phyloP scores from a whole-genome alignment of 768 basidiomycete species.

The Tulasnella calospora region DNA sequence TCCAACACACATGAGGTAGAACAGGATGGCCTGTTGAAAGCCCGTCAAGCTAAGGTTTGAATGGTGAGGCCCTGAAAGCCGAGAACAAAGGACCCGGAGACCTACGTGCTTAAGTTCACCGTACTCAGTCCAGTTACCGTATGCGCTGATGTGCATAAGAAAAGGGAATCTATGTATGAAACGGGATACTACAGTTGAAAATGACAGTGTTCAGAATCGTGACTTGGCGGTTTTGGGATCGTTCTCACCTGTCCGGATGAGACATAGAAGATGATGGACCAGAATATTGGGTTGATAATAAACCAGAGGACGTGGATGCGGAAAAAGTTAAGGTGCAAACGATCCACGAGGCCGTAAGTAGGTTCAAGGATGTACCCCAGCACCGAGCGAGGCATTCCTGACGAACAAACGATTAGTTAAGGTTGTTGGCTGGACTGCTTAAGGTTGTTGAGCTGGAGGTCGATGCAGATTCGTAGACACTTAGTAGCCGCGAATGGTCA shows the following conservation, averaged over 20 bases:
- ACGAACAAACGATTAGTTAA: background rate
- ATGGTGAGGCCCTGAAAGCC: background rate
- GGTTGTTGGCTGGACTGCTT: background rate
- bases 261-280: conserved; percentile 79
- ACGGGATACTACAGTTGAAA: background rate
- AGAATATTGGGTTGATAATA: conserved; percentile 71
- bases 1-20: conserved; percentile 73
- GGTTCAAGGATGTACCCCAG: background rate
- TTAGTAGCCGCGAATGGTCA: background rate
- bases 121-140: conserved; percentile 51
- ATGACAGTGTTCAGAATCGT: background rate
- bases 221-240: background rate
- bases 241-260: conserved; percentile 53
- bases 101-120: conserved; percentile 30
- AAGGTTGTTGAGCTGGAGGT: background rate
- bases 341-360: conserved; percentile 8
- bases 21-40: conserved; percentile 40
- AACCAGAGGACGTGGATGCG: conserved; percentile 46
- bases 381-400: background rate
- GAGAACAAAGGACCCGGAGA: background rate
- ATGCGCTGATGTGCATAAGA: conserved; percentile 71
- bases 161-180: conserved; percentile 45
- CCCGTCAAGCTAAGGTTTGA: conserved; percentile 27
- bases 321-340: conserved; percentile 44
- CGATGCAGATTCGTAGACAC: background rate